Evolutionary conservation across 2,329 filamentous ascomycete species (phyloP), one percentile per base, ranked within the genome.

Genomic region (Phialophora chinensis): DNA sequence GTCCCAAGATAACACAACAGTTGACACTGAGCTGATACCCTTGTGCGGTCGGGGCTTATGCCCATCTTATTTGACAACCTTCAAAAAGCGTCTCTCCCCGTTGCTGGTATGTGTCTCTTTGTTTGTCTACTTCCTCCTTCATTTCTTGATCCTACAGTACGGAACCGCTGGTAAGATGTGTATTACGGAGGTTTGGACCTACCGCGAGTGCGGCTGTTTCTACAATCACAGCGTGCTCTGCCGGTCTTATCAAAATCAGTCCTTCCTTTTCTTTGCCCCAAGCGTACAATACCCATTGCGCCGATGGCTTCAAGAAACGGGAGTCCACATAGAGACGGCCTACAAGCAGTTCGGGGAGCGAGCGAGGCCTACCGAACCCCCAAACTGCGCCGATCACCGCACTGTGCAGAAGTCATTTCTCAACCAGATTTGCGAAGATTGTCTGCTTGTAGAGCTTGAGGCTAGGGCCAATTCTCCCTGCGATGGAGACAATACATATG

Each of bases 391-490:
- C n/a, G 29, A 62, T 29, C 67, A 67, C 54, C 42, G 31, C 12
- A 63, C 47, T 6, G 66, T 70, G n/a, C 35, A 70, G 27, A 69
- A 62, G 50, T 63, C 65, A n/a, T 73, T 73, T 42, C 60, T 72
- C 12, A 72, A 73, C 44, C 72, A 67, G 14, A 69, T 73, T 38
- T 73, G 71, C 54, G 71, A 73, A 27, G 67, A 71, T 33, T 73
- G 72, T 58, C 57, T 73, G 10, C 50, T 69, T 12, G 58, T 65
- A 50, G 69, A 70, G 31, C 42, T 67, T 12, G 25, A 50, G 17
- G 25, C 53, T 6, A 17, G 25, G 17, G 27, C 63, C 14, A 17
- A 35, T 12, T 25, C 17, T 52, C 10, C 12, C 29, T 35, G 35
- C 12, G 47, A 56, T 29, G 38, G n/a, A 12, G 17, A 33, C 14